These are phyloP conservation scores for Pecoramyces ruminantium DNA, from an alignment of 192 early-diverging fungal genomes.

Conservation along the genomic window DNA sequence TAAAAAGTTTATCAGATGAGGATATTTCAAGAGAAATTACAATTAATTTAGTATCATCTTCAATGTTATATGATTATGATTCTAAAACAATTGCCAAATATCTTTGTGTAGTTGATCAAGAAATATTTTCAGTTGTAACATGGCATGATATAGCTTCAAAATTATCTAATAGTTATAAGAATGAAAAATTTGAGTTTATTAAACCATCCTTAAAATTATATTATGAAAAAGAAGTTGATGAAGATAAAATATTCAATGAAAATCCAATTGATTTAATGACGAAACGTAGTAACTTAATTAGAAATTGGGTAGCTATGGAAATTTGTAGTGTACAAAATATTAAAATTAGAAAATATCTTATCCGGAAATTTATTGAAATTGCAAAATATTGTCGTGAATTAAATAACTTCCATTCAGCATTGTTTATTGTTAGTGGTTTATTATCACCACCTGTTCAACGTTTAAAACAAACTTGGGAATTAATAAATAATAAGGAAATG, in stretches of 20 bases:
- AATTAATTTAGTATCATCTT: conserved; percentile 5
- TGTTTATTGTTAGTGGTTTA: conserved; percentile 45
- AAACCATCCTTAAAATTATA: conserved; percentile 7
- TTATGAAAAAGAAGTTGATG: background rate
- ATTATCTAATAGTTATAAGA: background rate
- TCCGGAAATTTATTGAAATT: conserved; percentile 39
- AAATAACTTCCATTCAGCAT: conserved; percentile 49
- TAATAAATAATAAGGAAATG: conserved; percentile 22
- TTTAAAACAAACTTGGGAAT: conserved; percentile 39
- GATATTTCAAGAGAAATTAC: conserved; percentile 1
- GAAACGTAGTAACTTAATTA: conserved; percentile 25
- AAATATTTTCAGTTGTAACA: conserved; percentile 7
- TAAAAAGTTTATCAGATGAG: background rate
- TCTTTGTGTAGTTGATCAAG: conserved; percentile 8
- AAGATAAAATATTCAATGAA: background rate
- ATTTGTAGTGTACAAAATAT: conserved; percentile 17
- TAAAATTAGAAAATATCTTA: conserved; percentile 22
- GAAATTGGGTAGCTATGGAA: conserved; percentile 42
- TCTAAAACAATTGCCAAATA: conserved; percentile 30
- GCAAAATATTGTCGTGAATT: conserved; percentile 25
- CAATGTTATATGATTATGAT: conserved; percentile 19
- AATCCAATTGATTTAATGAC: conserved; percentile 30
- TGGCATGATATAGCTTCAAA: conserved; percentile 5
- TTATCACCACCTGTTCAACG: conserved; percentile 31
- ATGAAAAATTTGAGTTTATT: background rate